phyloP scores from a whole-genome alignment of 78 protist genomes.

The Dictyostelium intermedium region DNA sequence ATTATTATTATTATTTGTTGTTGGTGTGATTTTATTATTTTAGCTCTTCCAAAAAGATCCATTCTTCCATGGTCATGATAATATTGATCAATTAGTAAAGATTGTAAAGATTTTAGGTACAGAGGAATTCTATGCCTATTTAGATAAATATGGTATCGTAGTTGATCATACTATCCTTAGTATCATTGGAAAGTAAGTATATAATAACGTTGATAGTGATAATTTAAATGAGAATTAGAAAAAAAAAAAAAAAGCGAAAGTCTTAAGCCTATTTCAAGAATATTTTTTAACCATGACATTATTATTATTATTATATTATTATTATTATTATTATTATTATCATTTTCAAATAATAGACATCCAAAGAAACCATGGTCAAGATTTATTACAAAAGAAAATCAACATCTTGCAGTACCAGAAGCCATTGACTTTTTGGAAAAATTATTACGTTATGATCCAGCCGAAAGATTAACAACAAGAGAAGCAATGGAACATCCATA shows the following conservation, averaged over 20 bases:
- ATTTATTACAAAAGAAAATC: conserved; percentile 86
- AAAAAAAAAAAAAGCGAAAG: too few species aligned
- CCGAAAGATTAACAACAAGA: conserved; percentile 80
- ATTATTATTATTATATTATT: neutral
- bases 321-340: neutral
- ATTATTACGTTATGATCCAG: conserved; percentile 96
- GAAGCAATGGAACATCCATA: conserved; percentile 87
- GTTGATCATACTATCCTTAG: conserved; percentile 88
- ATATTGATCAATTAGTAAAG: conserved; percentile 99
- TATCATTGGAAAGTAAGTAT: conserved; percentile 84
- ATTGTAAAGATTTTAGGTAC: conserved; percentile 99
- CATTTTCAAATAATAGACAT: conserved; percentile 46
- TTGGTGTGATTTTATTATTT: neutral
- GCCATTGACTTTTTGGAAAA: conserved; percentile 97
- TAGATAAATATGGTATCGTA: conserved; percentile 95
- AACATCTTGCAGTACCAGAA: conserved; percentile 92
- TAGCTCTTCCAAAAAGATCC: conserved; percentile 97
- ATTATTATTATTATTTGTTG: conserved; percentile 22
- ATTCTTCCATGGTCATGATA: conserved; percentile 99
- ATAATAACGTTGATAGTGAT: too few species aligned
- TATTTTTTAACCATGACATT: neutral
- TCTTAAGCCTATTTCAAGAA: neutral
- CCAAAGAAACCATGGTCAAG: conserved; percentile 89
- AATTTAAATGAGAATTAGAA: neutral
- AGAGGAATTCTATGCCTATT: conserved; percentile 93